Conservation (phyloP, 257 asterid species). For the Pogostemon cablin region DNA sequence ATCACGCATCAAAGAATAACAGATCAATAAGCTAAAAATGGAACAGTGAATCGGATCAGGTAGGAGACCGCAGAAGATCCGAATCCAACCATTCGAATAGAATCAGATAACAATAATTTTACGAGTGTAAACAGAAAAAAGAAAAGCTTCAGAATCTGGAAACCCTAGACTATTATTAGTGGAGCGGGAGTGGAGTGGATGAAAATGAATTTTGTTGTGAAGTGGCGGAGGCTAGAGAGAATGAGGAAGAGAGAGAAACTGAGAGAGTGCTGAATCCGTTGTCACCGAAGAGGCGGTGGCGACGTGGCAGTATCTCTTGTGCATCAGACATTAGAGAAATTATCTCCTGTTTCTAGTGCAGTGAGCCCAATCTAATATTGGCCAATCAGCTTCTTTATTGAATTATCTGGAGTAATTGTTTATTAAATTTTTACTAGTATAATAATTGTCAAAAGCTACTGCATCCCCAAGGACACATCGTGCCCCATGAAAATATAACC, state of each 20-base stretch:
- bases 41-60: constrained; percentile 44
- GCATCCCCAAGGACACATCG: no score
- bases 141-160: constrained; percentile 36
- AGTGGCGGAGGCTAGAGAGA: constrained; percentile 39
- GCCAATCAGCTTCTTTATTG: no score
- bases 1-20: constrained; percentile 19
- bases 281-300: constrained; percentile 39
- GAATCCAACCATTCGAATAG: constrained; percentile 44
- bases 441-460: no score
- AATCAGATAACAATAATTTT: constrained; percentile 15
- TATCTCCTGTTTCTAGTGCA: constrained; percentile 4
- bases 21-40: constrained; percentile 34
- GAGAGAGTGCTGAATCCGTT: constrained; percentile 29
- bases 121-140: background rate
- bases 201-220: constrained; percentile 40
- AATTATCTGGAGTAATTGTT: no score
- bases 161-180: constrained; percentile 46
- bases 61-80: constrained; percentile 45
- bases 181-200: constrained; percentile 36
- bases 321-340: constrained; percentile 20
- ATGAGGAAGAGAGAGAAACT: constrained; percentile 26
- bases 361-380: constrained; percentile 10
- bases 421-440: no score
- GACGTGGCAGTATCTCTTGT: constrained; percentile 39
- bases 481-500: no score